A percentile compares a stretch with the other conserved stretches of the same genome.
phyloP scores from a whole-genome alignment of 768 basidiomycete species.

The Boletus vinaceobasis region DNA sequence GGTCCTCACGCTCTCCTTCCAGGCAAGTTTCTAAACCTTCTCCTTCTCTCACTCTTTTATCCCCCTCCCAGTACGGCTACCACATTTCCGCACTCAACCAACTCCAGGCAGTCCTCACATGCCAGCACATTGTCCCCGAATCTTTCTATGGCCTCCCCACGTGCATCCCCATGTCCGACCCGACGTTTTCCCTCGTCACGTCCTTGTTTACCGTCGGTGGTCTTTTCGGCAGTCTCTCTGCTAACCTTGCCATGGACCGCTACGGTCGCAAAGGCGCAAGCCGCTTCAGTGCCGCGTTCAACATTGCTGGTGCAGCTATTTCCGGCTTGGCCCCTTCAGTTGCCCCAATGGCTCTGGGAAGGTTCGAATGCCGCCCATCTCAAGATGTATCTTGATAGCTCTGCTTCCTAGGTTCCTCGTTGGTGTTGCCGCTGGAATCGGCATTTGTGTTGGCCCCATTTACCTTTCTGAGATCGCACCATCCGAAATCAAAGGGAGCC shows the following conservation, averaged over 20 bases:
- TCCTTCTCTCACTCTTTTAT: neutral
- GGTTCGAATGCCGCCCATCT: slow-evolving; percentile 39
- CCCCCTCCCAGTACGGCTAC: slow-evolving; percentile 68
- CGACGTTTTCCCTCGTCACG: slow-evolving; percentile 79
- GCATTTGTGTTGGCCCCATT: slow-evolving; percentile 77
- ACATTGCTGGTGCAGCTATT: slow-evolving; percentile 57
- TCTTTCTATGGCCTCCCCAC: slow-evolving; percentile 48
- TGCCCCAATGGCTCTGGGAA: slow-evolving; percentile 56
- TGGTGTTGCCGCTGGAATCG: slow-evolving; percentile 70
- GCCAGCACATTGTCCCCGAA: slow-evolving; percentile 37
- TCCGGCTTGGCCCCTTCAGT: slow-evolving; percentile 64
- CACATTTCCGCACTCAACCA: slow-evolving; percentile 92
- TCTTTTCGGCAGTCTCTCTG: slow-evolving; percentile 67
- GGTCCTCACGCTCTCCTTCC: slow-evolving; percentile 62
- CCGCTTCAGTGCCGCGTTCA: slow-evolving; percentile 52
- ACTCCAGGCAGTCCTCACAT: slow-evolving; percentile 75
- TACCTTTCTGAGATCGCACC: slow-evolving; percentile 87
- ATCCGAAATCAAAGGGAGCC: slow-evolving; percentile 63
- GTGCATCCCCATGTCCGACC: slow-evolving; percentile 78
- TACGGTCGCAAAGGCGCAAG: slow-evolving; percentile 70
- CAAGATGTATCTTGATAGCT: neutral
- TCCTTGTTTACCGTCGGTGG: slow-evolving; percentile 87
- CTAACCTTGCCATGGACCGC: slow-evolving; percentile 66
- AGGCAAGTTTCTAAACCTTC: slow-evolving; percentile 27
- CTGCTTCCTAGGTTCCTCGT: slow-evolving; percentile 49